Evolutionary conservation across 345 rosid species (phyloP).

Genomic region (Populus nigra): DNA sequence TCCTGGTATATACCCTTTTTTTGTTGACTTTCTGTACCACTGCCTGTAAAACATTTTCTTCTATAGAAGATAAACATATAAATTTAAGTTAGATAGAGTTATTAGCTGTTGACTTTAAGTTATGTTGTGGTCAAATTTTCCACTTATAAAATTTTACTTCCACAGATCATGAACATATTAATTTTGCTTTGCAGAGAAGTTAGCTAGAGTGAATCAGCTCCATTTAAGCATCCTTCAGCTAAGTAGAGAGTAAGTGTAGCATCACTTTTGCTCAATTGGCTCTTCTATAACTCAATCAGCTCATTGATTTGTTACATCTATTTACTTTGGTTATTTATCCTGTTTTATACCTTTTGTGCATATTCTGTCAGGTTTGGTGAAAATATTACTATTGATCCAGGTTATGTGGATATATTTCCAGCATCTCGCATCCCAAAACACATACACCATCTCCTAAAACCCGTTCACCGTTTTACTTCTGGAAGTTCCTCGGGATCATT

Average conservation of each 20-base stretch:
- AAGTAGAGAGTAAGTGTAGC: constrained; percentile 63
- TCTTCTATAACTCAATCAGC: background rate
- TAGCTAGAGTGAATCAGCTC: constrained; percentile 72
- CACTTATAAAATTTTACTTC: background rate
- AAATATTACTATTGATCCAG: constrained; percentile 71
- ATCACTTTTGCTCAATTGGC: constrained; percentile 1
- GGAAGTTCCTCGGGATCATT: constrained; percentile 33
- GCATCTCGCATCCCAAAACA: constrained; percentile 66
- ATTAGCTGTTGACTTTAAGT: background rate
- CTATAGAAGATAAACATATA: background rate
- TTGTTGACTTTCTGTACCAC: background rate
- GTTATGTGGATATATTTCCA: constrained; percentile 83
- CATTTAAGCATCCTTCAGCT: constrained; percentile 57
- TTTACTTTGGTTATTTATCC: constrained; percentile 13
- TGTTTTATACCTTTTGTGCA: constrained; percentile 10
- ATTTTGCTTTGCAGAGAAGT: constrained; percentile 56
- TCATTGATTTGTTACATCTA: background rate
- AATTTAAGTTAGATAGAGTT: background rate
- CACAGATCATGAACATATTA: constrained; percentile 1
- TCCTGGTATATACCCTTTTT: constrained; percentile 43
- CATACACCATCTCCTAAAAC: constrained; percentile 58
- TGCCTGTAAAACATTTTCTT: background rate
- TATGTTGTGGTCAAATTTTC: constrained; percentile 12
- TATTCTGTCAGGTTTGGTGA: constrained; percentile 60
- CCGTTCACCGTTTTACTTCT: constrained; percentile 42